phyloP scores from a whole-genome alignment of 2,329 filamentous ascomycete genomes.

The Ceratocystis harringtonii region DNA sequence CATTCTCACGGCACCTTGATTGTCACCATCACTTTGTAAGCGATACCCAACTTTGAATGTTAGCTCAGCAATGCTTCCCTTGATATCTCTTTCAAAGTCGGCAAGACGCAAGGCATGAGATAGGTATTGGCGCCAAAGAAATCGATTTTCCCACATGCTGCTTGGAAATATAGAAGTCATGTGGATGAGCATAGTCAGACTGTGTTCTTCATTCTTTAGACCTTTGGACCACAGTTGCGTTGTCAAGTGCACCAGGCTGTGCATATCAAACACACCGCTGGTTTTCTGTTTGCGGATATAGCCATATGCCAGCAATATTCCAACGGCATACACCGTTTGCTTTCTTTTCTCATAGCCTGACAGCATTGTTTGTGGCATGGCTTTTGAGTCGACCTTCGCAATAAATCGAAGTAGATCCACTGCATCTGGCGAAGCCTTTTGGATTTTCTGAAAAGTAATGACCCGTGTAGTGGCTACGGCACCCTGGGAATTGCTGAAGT shows the following conservation, averaged over 20 bases:
- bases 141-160: not conserved
- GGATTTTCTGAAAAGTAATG: not conserved
- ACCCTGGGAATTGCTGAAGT: not conserved
- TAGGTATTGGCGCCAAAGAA: not conserved
- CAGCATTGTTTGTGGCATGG: not conserved
- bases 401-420: not conserved
- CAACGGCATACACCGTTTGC: not conserved
- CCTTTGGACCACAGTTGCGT: not conserved
- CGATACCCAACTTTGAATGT: not conserved
- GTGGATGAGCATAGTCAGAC: not conserved
- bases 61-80: too few species aligned
- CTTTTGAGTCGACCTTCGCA: not conserved
- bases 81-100: not conserved
- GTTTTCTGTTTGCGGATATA: not conserved
- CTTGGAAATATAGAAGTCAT: not conserved
- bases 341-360: not conserved
- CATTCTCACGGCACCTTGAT: too few species aligned
- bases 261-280: not conserved
- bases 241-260: not conserved
- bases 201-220: not conserved
- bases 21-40: not conserved
- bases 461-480: not conserved
- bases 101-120: not conserved
- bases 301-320: not conserved
- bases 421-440: not conserved